A percentile compares a stretch with the other conserved stretches of the same genome.
phyloP scores from a whole-genome alignment of 441 rosid species.

The Pelargonium citronellum region DNA sequence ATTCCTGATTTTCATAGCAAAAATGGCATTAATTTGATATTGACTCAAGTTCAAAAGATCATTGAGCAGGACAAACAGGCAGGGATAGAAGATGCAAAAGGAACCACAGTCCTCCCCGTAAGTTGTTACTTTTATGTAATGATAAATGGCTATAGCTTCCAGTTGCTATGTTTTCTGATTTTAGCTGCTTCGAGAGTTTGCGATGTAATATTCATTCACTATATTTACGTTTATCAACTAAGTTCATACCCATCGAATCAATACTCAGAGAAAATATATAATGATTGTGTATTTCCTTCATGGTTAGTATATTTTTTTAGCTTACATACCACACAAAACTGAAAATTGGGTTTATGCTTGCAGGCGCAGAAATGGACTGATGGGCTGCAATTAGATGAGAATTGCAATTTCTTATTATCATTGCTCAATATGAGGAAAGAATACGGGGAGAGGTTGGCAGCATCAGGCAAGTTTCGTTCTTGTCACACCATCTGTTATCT shows the following conservation, averaged over 20 bases:
- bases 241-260: too few species aligned
- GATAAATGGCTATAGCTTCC: too few species aligned
- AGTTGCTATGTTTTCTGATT: too few species aligned
- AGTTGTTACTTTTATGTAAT: not conserved
- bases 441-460: not conserved
- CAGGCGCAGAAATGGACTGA: not conserved
- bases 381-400: not conserved
- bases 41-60: not conserved
- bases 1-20: not conserved
- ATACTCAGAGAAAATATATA: too few species aligned
- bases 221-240: too few species aligned
- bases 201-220: too few species aligned
- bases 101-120: not conserved
- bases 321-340: not conserved
- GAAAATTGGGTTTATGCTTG: not conserved
- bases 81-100: not conserved
- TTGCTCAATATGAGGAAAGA: not conserved
- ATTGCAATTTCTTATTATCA: not conserved
- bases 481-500: not conserved
- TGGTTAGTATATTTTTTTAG: not conserved
- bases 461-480: slow-evolving; percentile 5
- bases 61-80: not conserved
- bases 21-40: not conserved
- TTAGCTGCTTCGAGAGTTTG: too few species aligned
- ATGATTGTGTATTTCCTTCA: not conserved